Evolutionary conservation across 306 rosid genomes (phyloP), one percentile per base, ranked within the genome.

Genomic region (Pachyrhizus erosus): DNA sequence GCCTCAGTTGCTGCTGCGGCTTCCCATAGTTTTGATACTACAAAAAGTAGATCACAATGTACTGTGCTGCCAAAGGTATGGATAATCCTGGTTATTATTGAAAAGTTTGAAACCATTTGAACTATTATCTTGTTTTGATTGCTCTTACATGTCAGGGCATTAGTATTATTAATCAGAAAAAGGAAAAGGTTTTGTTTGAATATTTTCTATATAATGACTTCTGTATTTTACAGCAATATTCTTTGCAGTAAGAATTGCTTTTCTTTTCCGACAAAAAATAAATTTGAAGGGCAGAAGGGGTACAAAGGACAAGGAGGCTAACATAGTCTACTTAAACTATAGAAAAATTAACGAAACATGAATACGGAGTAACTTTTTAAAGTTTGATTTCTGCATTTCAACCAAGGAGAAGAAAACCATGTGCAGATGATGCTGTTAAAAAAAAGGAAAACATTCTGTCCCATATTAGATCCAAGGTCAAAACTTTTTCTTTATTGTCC

Each of bases 11-110:
- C 93, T 40, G 99, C 93, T 8, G 98, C 97, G 81, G 98, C 94
- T 85, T 93, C 99, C 84, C 99, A 93, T 83, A 78, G 96, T 85
- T 96, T 96, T 52, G 99, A 96, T 88, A 93, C 97, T 31, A 88
- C 99, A 70, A 92, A 88, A 74, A 91, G 89, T 77, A 91, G 97
- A 86, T 88, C 94, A 45, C 92, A 87, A 65, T 93, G 97, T 74
- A 84, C 80, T 7, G 97, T 96, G 81, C 75, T 91, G 15, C 93
- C 99, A 33, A 96, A 92, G 99, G 99, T 94, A 71, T 42, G 39
- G 29, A 43, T 34, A 55, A 39, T 75, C 23, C 45, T 78, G 42
- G 20, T 6, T 21, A 13, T 51, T 73, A 21, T 54, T 64, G 18
- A 33, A 75, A 77, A 46, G 37, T 78, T 80, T 62, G 48, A 81